Percentiles rank a stretch among this genome's conserved stretches.
phyloP scores from a whole-genome alignment of 2,329 filamentous ascomycete species.

The Phyllosticta citriasiana region DNA sequence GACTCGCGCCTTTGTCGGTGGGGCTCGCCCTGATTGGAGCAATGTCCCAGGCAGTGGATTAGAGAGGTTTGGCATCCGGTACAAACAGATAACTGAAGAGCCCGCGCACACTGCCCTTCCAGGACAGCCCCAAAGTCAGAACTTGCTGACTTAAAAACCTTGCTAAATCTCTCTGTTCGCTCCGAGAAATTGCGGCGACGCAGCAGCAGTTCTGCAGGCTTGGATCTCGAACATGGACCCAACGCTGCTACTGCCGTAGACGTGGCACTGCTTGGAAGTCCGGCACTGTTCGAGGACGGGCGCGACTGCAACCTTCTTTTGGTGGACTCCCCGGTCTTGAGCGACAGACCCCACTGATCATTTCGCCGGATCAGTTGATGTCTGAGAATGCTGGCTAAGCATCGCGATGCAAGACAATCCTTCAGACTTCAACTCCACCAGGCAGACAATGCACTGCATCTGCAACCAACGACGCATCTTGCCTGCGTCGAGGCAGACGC shows the following conservation, averaged over 20 bases:
- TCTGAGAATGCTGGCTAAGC: not conserved
- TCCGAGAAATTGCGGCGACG: not conserved
- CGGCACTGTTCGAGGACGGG: not conserved
- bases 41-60: not conserved
- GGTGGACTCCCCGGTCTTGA: not conserved
- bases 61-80: too few species aligned
- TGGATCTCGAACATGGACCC: not conserved
- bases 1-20: not conserved
- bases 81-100: too few species aligned
- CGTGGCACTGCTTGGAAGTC: not conserved
- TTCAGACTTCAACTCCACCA: not conserved
- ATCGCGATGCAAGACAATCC: not conserved
- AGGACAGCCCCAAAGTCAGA: too few species aligned
- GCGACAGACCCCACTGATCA: not conserved
- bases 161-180: not conserved
- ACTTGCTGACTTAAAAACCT: too few species aligned
- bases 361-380: not conserved
- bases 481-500: not conserved
- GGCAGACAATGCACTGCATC: not conserved
- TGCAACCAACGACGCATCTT: not conserved
- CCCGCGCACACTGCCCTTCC: too few species aligned
- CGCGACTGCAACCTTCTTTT: not conserved
- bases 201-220: not conserved
- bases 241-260: not conserved
- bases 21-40: not conserved